Evolutionary conservation across 78 protist genomes (phyloP), one percentile per base, ranked within the genome.

Genomic region (Paulinella micropora): DNA sequence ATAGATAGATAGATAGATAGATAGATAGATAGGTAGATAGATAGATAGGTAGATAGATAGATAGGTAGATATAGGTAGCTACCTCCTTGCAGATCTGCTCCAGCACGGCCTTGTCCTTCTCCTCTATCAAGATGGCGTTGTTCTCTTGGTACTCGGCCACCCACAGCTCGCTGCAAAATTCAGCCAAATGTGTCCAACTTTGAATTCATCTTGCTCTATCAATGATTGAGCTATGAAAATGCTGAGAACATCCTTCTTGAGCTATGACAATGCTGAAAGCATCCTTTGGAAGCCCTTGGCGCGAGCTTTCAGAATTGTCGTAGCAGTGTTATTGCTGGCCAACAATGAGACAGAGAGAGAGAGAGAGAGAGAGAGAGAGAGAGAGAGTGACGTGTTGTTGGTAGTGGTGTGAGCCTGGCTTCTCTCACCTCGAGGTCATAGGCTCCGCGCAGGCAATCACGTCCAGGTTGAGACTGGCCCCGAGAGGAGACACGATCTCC

Each of bases 101-200:
- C 34, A 94, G n/a, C 32, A 90, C 32, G 35, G 40, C 83, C 40
- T 51, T 73, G 39, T 81, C 32, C 83, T 93, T 91, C 0, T 64
- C 29, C 4, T 86, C 38, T 77, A 93, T 89, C 37, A 95, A 90
- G 26, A 92, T 73, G 0, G 95, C 94, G 87, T 92, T 84, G 69
- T 93, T 92, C 88, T 95, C 96, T 86, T 95, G 96, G 89, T 95
- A 95, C 89, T 95, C 96, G 0, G 96, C 95, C 39, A 94, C 95
- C 96, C 96, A 95, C 34, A 95, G 90, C 87, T 95, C 96, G 91
- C n/a, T n/a, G n/a, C n/a, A n/a, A n/a, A n/a, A n/a, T n/a, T n/a
- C n/a, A n/a, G n/a, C n/a, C n/a, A n/a, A n/a, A n/a, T n/a, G n/a
- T n/a, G n/a, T n/a, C n/a, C n/a, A n/a, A n/a, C n/a, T n/a, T n/a